Percentiles rank a stretch among this genome's conserved stretches.
phyloP scores from a whole-genome alignment of 257 asterid species.

The Gentiana dahurica region DNA sequence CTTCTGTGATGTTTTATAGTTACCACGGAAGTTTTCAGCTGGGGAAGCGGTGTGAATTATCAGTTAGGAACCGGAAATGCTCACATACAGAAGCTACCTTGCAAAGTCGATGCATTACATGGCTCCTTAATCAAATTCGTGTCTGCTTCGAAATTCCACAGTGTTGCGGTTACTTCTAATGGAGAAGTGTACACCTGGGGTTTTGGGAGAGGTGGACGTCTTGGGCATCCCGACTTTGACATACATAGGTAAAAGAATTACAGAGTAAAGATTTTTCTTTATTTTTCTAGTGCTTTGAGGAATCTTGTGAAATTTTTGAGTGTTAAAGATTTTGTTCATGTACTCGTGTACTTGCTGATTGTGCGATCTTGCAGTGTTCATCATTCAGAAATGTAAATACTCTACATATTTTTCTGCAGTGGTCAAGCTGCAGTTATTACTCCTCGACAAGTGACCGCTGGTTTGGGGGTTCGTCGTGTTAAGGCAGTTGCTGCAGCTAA shows the following conservation, averaged over 20 bases:
- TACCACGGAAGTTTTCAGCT: constrained; percentile 86
- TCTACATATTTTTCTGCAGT: constrained; percentile 28
- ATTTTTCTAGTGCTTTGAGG: not conserved
- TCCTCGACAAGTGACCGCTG: constrained; percentile 83
- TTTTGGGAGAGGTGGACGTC: constrained; percentile 98
- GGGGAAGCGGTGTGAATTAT: constrained; percentile 99
- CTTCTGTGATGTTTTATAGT: constrained; percentile 26
- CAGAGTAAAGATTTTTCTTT: constrained; percentile 1
- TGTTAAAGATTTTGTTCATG: not conserved
- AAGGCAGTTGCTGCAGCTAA: constrained; percentile 94
- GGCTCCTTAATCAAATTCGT: constrained; percentile 54
- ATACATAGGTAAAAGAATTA: constrained; percentile 64
- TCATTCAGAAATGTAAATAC: not conserved
- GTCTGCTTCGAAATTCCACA: constrained; percentile 94
- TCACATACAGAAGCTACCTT: constrained; percentile 89
- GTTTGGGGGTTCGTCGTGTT: constrained; percentile 91
- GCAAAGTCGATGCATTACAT: constrained; percentile 89
- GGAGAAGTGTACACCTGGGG: constrained; percentile 99
- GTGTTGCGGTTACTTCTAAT: constrained; percentile 72
- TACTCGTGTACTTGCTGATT: not conserved
- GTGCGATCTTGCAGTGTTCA: not conserved
- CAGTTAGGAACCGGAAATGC: constrained; percentile 99
- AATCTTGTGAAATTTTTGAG: not conserved
- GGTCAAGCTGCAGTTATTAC: constrained; percentile 99
- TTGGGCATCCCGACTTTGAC: constrained; percentile 95